These are phyloP conservation scores for Pisolithus tinctorius DNA, from an alignment of 768 basidiomycete species.

Conservation along the genomic window DNA sequence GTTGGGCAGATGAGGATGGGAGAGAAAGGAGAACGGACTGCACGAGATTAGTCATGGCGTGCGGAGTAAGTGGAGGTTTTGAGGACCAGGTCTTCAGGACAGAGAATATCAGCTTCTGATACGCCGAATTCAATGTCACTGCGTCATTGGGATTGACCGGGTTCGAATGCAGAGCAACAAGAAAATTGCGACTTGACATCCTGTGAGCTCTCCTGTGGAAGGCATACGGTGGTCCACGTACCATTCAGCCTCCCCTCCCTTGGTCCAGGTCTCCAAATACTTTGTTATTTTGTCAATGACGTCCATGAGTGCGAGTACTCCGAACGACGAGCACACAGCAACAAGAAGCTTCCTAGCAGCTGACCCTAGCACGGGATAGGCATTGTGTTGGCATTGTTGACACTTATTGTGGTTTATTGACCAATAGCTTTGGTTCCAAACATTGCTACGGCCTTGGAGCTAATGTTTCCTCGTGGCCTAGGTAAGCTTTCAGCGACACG, in stretches of 20 bases:
- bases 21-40: conserved; percentile 52
- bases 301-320: conserved; percentile 41
- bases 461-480: too few species aligned
- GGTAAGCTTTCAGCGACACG: too few species aligned
- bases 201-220: conserved; percentile 8
- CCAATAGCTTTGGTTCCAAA: conserved; percentile 17
- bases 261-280: conserved; percentile 49
- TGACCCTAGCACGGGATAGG: conserved; percentile 13
- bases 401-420: conserved; percentile 24
- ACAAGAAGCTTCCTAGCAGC: conserved; percentile 3
- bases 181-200: conserved; percentile 48
- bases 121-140: conserved; percentile 58
- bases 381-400: conserved; percentile 15
- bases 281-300: conserved; percentile 46
- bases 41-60: conserved; percentile 56
- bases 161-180: conserved; percentile 55
- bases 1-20: conserved; percentile 54
- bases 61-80: conserved; percentile 38
- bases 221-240: conserved; percentile 25
- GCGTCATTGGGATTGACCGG: conserved; percentile 44
- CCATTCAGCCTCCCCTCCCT: conserved; percentile 60
- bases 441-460: background rate
- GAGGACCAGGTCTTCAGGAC: conserved; percentile 52
- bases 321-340: conserved; percentile 11
- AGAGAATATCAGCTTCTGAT: conserved; percentile 61